Evolutionary conservation across 208 protist species (phyloP), one percentile per base, ranked within the genome.

Genomic region (Wallacemonas sp.): DNA sequence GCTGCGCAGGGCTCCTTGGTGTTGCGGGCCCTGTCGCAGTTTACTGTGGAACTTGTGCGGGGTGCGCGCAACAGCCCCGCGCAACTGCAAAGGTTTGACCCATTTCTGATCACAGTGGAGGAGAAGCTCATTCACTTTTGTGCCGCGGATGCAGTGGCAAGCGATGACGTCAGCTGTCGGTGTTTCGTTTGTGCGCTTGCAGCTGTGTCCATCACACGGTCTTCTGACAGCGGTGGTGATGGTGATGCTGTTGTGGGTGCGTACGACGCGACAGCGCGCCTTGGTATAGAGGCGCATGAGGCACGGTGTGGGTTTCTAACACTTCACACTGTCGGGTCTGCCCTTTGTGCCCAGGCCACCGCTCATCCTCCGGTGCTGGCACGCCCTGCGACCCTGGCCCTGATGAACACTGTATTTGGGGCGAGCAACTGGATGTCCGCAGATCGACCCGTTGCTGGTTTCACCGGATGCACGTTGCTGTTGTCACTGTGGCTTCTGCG

Each of bases 391-490:
- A 58, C 51, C 5, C 5, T 19, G 9, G 51, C 28, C 24, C 4
- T 58, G n/a, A 14, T 58, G 5, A 22, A 33, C 31, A 31, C 51
- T 12, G 51, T 58, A 12, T 58, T 58, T 19, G 51, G 12, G 12
- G n/a, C 31, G 15, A 8, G 12, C 3, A 39, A 58, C 31, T 58
- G 51, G 51, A 9, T 58, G 30, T 58, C 51, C 28, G 30, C 51
- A 38, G 17, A 19, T 26, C 51, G 51, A 5, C 51, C 51, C 24
- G 28, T 58, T 3, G 51, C 28, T 8, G 51, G 51, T 3, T 58
- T 58, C 51, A 58, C 51, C 30, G 51, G 51, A 5, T 58, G 51
- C 51, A 58, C 51, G 1, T 31, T 58, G 30, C 51, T 58, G 19
- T 19, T 58, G 11, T 58, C 51, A 19, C 31, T 58, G 26, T 58